A percentile compares a stretch with the other conserved stretches of the same genome.
These are phyloP conservation scores for Theobroma grandiflorum DNA, from an alignment of 441 rosid genomes.

Conservation along the genomic window DNA sequence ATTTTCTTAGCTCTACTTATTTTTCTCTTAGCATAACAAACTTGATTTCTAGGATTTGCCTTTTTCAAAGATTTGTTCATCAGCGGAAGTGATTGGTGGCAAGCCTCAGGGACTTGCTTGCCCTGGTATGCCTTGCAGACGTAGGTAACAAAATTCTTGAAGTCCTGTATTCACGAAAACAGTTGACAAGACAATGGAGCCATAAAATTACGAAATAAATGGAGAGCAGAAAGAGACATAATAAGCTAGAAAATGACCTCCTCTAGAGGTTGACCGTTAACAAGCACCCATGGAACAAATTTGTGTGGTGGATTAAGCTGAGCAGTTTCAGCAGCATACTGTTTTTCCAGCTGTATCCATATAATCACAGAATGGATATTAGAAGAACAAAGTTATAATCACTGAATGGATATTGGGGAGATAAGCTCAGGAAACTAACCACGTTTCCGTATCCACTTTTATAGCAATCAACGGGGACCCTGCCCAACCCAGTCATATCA, in stretches of 20 bases:
- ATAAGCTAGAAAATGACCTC: constrained; percentile 39
- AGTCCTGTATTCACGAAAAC: constrained; percentile 40
- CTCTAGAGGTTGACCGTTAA: constrained; percentile 45
- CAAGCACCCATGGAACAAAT: constrained; percentile 62
- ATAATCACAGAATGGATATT: background rate
- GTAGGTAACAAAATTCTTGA: constrained; percentile 43
- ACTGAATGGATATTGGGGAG: background rate
- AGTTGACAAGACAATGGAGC: background rate
- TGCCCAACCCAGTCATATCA: constrained; percentile 47
- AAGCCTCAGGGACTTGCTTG: constrained; percentile 39
- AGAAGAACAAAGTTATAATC: background rate
- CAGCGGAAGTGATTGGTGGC: constrained; percentile 37
- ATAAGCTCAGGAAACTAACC: constrained; percentile 43
- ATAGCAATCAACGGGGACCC: constrained; percentile 56
- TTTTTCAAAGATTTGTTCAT: background rate
- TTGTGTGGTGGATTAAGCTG: constrained; percentile 52
- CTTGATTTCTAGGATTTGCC: constrained; percentile 7
- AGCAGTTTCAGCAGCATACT: constrained; percentile 48
- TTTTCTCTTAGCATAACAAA: constrained; percentile 8
- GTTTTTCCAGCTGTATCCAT: constrained; percentile 46
- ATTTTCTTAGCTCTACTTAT: background rate
- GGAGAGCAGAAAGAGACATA: background rate
- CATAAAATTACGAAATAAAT: background rate
- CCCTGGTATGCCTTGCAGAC: constrained; percentile 54
- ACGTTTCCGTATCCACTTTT: constrained; percentile 55